Evolutionary conservation across 176 grass and related monocot genomes (phyloP), one percentile per base, ranked within the genome.

Genomic region (Secale cereale): DNA sequence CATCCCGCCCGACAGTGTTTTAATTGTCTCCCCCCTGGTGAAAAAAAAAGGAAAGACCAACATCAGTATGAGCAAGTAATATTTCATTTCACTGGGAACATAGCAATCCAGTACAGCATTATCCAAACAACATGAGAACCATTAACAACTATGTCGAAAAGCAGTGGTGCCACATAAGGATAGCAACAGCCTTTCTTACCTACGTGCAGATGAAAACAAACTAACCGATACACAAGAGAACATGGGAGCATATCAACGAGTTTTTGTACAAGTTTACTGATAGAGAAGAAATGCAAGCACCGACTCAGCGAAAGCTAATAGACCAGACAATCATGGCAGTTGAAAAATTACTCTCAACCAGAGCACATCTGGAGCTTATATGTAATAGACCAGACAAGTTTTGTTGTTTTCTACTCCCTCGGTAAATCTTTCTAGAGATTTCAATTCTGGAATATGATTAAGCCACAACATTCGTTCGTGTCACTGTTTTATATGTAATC

Each of bases 11-110:
- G 19, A 27, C 69, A 26, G 12, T 12, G 17, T 61, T 87, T 87
- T 20, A 87, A 61, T 91, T 87, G 85, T 50, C 69, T 7, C 85
- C 89, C 81, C 85, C 89, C 89, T 91, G 89, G 13, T 69, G 19
- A 50, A 91, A 19, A 30, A 13, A 52, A 19, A 70, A 63, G 1
- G 33, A 19, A n/a, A 76, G 8, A 6, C 2, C 8, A 52, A 52
- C 48, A 40, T 50, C 1, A 70, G 68, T 68, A 17, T 60, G 14
- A 14, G 41, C 41, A 45, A 0, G 41, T 45, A 72, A 3, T 56
- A 28, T 41, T 39, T 41, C 10, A 41, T 26, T 85, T 77, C 22
- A 56, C 22, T 39, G 2, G 3, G 40, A 4, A 43, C 40, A 43
- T 0, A 45, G 0, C 41, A 43, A 43, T 43, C 41, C 41, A 43